Evolutionary conservation across 768 basidiomycete species (phyloP).

Genomic region (Mycena galericulata): DNA sequence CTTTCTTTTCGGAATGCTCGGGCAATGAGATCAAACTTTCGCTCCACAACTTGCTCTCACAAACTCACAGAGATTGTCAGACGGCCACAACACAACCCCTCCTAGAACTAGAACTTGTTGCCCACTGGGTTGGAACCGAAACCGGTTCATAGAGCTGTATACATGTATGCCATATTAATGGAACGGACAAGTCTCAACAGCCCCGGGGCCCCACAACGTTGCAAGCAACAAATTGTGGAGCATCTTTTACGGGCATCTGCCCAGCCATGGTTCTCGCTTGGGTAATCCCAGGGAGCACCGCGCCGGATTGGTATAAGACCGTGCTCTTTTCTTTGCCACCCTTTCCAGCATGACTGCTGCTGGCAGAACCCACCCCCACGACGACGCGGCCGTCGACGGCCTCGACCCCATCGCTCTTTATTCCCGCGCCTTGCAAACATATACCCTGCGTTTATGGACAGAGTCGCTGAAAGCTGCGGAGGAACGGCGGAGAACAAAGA

Average conservation of each 20-base stretch:
- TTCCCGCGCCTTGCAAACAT: conserved; percentile 36
- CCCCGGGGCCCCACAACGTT: not conserved
- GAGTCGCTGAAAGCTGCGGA: conserved; percentile 29
- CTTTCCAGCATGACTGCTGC: conserved; percentile 25
- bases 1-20: no score
- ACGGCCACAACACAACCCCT: no score
- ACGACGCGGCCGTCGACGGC: not conserved
- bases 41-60: no score
- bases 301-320: not conserved
- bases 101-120: not conserved
- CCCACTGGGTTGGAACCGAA: not conserved
- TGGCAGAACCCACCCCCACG: conserved; percentile 20
- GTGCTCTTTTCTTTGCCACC: not conserved
- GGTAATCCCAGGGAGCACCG: not conserved
- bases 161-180: not conserved
- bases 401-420: conserved; percentile 28
- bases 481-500: conserved; percentile 18
- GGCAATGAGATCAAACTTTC: no score
- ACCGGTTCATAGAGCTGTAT: not conserved
- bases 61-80: no score
- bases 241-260: conserved; percentile 9
- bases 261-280: conserved; percentile 6
- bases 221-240: not conserved
- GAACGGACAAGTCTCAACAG: not conserved
- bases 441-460: conserved; percentile 37